Conservation (phyloP, 2,329 filamentous ascomycete genomes). For the Epicoccum sorghinum region DNA sequence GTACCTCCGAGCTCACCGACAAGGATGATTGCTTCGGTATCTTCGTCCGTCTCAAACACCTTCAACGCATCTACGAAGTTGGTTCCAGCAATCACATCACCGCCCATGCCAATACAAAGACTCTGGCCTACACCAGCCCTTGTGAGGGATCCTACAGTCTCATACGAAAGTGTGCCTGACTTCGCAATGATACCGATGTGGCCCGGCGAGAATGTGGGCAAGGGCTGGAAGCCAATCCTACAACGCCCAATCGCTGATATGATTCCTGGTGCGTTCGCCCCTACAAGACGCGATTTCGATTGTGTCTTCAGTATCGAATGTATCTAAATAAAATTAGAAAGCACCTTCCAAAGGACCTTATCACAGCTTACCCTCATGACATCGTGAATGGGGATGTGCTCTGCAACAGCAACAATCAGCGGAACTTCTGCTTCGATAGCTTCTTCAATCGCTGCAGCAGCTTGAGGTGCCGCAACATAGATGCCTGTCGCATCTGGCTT, state of each 20-base stretch:
- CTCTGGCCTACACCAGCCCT: constrained; percentile 78
- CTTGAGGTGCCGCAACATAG: constrained; percentile 78
- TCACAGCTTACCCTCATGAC: constrained; percentile 66
- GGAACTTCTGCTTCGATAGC: constrained; percentile 80
- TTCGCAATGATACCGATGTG: constrained; percentile 79
- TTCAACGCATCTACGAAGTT: constrained; percentile 73
- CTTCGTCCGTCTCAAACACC: constrained; percentile 68
- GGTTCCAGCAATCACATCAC: constrained; percentile 75
- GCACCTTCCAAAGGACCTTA: neutral
- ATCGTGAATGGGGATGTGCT: constrained; percentile 80
- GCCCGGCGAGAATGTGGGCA: constrained; percentile 73
- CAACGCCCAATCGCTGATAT: constrained; percentile 75
- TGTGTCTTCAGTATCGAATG: constrained; percentile 75
- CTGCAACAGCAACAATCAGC: constrained; percentile 77
- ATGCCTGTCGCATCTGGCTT: constrained; percentile 80
- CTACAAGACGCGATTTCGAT: constrained; percentile 73
- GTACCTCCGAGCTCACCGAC: constrained; percentile 75
- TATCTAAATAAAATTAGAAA: constrained; percentile 54
- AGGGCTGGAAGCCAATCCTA: constrained; percentile 76
- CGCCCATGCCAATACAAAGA: constrained; percentile 77
- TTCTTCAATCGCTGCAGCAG: constrained; percentile 75
- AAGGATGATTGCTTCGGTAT: constrained; percentile 74
- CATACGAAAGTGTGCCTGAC: constrained; percentile 80
- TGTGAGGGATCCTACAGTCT: constrained; percentile 76
- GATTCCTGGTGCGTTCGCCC: constrained; percentile 82